Evolutionary conservation across 2,329 filamentous ascomycete species (phyloP).

Genomic region (Pleomassaria siparia): DNA sequence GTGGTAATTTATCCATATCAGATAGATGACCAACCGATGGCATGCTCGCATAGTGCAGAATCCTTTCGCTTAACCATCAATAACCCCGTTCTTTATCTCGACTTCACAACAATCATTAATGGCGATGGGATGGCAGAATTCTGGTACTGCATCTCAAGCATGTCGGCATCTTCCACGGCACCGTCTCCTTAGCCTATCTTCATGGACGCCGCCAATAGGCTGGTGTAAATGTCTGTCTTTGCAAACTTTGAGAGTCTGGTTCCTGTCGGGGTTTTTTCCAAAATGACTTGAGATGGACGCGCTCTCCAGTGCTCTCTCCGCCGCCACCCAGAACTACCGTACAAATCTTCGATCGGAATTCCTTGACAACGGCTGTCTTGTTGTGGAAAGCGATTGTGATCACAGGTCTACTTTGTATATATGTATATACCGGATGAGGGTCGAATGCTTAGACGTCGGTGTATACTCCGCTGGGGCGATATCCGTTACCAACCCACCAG

Average conservation of each 20-base stretch:
- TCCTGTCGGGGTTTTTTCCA: no score
- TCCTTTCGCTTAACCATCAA: not conserved
- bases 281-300: no score
- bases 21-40: not conserved
- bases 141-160: not conserved
- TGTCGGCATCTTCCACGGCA: not conserved
- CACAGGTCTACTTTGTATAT: no score
- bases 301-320: not conserved
- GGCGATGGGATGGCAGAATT: not conserved
- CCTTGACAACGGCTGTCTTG: not conserved
- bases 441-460: not conserved
- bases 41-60: not conserved
- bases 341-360: not conserved
- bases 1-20: not conserved
- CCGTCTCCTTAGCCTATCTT: not conserved
- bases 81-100: slow-evolving; percentile 1
- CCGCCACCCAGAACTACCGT: not conserved
- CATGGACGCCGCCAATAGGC: no score
- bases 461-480: not conserved
- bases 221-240: no score
- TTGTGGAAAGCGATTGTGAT: not conserved
- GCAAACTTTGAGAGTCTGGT: no score
- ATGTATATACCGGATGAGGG: not conserved
- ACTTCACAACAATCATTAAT: not conserved
- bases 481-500: no score